Evolutionary conservation across 1,284 basidiomycete genomes (phyloP), one percentile per base, ranked within the genome.

Genomic region (Puccinia hordei): DNA sequence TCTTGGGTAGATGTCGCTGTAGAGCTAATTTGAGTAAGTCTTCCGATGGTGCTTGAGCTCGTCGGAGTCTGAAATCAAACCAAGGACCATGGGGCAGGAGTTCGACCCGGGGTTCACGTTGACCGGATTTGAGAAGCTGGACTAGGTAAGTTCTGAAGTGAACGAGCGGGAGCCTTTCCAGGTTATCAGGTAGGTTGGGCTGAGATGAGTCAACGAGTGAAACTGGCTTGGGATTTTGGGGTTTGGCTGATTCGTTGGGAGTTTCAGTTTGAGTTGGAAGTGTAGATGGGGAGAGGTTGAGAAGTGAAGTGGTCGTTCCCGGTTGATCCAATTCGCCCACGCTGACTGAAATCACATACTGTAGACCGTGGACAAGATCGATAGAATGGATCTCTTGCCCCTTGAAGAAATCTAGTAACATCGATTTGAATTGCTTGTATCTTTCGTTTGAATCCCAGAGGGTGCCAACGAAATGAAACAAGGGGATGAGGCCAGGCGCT

Each of bases 401-500:
- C 87, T 95, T 94, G 86, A 98, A 92, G 81, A 90, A 89, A 85
- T 92, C 91, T 84, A 98, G 89, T 6, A 99, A 89, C 84, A 96
- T 88, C 0, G 93, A 95, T 88, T 98, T 98, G 84, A 98, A 89
- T 0, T 92, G 91, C 83, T 95, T 93, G 86, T 96, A 98, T 19
- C 96, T 88, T 82, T 94, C 92, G 1, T 93, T 83, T 33, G 83
- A 77, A 35, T 85, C 81, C 80, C 86, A 86, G 74, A 86, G 83
- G n/a, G 85, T 85, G 1, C 85, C 96, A 41, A 93, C 93, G 85
- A 99, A 99, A 85, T 97, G 94, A 88, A 99, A 92, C 83, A 98
- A 87, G 72, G 96, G 95, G 83, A 92, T 91, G 83, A 94, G 91
- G n/a, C 95, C 95, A 41, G 93, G 90, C 5, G 93, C 91, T 13